Conservation (phyloP, 164 flowering plant genomes). For the Sedum album region DNA sequence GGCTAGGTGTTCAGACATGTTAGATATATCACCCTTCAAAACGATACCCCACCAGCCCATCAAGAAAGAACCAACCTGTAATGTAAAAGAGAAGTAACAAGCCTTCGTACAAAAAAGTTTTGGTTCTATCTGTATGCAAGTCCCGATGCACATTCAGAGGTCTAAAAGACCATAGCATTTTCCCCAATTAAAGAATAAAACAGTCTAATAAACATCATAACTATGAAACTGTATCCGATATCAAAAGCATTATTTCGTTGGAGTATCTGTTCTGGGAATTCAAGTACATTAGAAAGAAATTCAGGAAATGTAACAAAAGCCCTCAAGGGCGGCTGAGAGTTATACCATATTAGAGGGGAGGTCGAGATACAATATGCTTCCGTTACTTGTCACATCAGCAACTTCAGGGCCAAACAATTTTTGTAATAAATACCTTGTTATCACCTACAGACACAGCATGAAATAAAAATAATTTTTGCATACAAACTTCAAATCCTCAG, state of each 20-base stretch:
- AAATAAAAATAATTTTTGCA: slow-evolving; percentile 4
- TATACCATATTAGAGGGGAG: slow-evolving; percentile 93
- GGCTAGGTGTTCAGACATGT: slow-evolving; percentile 56
- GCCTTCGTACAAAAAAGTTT: too few relatives aligned
- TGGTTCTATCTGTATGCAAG: too few relatives aligned
- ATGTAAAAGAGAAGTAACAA: not conserved
- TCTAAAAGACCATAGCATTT: too few relatives aligned
- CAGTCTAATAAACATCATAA: too few relatives aligned
- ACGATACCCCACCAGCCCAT: slow-evolving; percentile 96
- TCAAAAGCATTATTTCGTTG: too few relatives aligned
- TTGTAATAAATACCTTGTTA: slow-evolving; percentile 59
- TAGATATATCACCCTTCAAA: slow-evolving; percentile 58
- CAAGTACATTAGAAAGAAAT: too few relatives aligned
- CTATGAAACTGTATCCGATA: too few relatives aligned
- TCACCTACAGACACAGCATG: slow-evolving; percentile 34
- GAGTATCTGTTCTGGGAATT: too few relatives aligned
- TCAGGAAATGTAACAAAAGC: too few relatives aligned
- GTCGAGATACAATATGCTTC: slow-evolving; percentile 58
- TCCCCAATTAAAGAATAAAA: too few relatives aligned
- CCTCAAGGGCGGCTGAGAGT: slow-evolving; percentile 12
- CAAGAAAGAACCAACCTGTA: slow-evolving; percentile 85
- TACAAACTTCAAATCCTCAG: too few relatives aligned
- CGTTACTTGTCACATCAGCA: slow-evolving; percentile 50
- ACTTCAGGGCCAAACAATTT: slow-evolving; percentile 69
- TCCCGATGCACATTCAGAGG: too few relatives aligned